A percentile compares a stretch with the other conserved stretches of the same genome.
Evolutionary conservation across 140 eudicot species (phyloP).

Genomic region (Senecio squalidus): DNA sequence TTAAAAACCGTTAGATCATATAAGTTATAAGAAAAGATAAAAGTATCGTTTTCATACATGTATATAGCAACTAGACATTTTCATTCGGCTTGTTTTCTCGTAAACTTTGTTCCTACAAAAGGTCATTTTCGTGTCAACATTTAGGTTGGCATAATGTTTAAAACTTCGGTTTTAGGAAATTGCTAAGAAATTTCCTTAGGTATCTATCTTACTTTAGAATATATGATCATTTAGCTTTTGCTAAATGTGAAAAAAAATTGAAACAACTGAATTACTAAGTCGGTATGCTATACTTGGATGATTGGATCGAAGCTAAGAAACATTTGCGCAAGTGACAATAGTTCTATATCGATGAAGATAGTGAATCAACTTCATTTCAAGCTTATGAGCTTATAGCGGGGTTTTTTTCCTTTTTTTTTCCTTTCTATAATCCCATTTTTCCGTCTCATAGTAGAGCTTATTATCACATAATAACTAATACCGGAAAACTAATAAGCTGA

Average conservation of each 20-base stretch:
- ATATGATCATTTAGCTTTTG: background rate
- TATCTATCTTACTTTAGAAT: background rate
- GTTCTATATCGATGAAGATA: too few species aligned
- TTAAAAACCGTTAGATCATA: background rate
- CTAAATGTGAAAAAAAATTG: background rate
- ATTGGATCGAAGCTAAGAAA: too few species aligned
- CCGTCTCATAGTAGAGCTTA: too few species aligned
- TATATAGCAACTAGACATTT: background rate
- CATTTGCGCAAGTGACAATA: too few species aligned
- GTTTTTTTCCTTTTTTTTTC: too few species aligned
- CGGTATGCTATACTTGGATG: too few species aligned
- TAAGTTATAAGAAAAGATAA: background rate
- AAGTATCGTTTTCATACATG: background rate
- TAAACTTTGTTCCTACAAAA: background rate
- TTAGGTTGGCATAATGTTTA: background rate
- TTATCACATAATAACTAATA: too few species aligned
- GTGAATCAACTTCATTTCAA: too few species aligned
- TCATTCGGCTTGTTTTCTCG: constrained; percentile 7
- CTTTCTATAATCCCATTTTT: too few species aligned
- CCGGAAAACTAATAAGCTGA: too few species aligned
- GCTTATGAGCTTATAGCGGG: too few species aligned
- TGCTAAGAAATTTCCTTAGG: constrained; percentile 13
- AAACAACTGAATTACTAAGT: too few species aligned
- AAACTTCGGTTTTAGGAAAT: constrained; percentile 7
- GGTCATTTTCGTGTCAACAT: background rate